phyloP scores from a whole-genome alignment of 495 filamentous ascomycete species.

The Astrocystis sublimbata region DNA sequence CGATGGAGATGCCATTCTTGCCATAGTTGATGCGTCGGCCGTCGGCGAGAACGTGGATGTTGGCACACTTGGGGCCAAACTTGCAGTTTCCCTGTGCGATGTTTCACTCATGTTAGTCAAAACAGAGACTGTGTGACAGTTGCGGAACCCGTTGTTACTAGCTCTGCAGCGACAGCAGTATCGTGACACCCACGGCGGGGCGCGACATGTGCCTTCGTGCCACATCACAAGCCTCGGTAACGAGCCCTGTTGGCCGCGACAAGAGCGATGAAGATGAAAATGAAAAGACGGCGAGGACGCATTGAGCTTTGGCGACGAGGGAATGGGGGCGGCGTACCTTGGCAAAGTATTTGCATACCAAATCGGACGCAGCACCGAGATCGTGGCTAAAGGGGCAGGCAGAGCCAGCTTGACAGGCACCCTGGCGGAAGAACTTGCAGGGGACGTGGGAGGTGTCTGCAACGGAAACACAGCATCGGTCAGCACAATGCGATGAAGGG shows the following conservation, averaged over 20 bases:
- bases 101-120: conserved; percentile 37
- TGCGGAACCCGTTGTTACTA: background rate
- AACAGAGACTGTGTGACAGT: conserved; percentile 13
- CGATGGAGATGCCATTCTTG: conserved; percentile 55
- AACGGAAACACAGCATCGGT: conserved; percentile 15
- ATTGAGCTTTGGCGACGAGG: background rate
- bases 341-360: conserved; percentile 95
- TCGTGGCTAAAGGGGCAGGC: conserved; percentile 97
- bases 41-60: conserved; percentile 92
- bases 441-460: conserved; percentile 95
- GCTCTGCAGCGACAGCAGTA: background rate
- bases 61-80: conserved; percentile 95
- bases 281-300: too few relatives aligned
- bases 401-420: conserved; percentile 92
- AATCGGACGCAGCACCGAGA: conserved; percentile 73
- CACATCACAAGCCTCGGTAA: background rate
- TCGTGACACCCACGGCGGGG: conserved; percentile 3
- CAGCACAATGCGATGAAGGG: conserved; percentile 9
- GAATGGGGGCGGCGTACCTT: conserved; percentile 63
- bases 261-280: background rate
- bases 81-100: conserved; percentile 89
- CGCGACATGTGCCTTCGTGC: background rate
- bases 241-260: background rate
- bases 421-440: conserved; percentile 98
- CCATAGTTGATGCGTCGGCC: conserved; percentile 83